phyloP scores from a whole-genome alignment of 495 filamentous ascomycete genomes.

The Penicillium pulvis region DNA sequence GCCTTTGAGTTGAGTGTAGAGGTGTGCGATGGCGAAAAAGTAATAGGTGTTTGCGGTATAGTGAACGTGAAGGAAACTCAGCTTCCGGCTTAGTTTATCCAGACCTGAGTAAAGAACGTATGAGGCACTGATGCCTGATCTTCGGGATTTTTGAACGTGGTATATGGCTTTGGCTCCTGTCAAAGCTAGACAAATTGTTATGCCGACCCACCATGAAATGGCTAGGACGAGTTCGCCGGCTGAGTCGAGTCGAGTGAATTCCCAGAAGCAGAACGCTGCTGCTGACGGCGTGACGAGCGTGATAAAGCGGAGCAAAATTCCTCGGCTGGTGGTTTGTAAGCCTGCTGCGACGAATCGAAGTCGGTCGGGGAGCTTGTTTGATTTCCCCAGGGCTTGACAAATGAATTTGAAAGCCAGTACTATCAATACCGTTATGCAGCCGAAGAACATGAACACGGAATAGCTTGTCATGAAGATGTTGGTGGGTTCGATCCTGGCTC shows the following conservation, averaged over 20 bases:
- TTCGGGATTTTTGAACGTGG: neutral
- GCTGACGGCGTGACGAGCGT: neutral
- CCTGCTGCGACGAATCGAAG: slow-evolving; percentile 93
- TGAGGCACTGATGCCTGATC: neutral
- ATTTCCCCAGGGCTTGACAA: slow-evolving; percentile 70
- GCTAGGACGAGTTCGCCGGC: neutral
- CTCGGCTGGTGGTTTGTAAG: slow-evolving; percentile 87
- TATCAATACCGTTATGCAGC: slow-evolving; percentile 66
- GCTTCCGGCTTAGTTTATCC: slow-evolving; percentile 90
- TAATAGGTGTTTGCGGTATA: slow-evolving; percentile 96
- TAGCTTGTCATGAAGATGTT: slow-evolving; percentile 94
- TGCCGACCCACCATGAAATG: neutral
- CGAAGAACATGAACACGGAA: slow-evolving; percentile 84
- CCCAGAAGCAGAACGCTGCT: neutral
- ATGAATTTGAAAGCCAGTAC: slow-evolving; percentile 42
- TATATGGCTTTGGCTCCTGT: neutral
- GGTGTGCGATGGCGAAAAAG: slow-evolving; percentile 81
- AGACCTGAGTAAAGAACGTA: neutral
- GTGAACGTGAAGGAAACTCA: slow-evolving; percentile 97
- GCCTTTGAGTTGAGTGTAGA: slow-evolving; percentile 79
- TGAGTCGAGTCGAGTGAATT: neutral
- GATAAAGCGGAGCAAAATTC: neutral
- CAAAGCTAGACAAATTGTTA: neutral
- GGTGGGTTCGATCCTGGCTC: slow-evolving; percentile 78
- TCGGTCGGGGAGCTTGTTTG: slow-evolving; percentile 87